A percentile compares a stretch with the other conserved stretches of the same genome.
These are phyloP conservation scores for Dactylis glomerata DNA, from an alignment of 176 grass and related monocot species.

Conservation along the genomic window DNA sequence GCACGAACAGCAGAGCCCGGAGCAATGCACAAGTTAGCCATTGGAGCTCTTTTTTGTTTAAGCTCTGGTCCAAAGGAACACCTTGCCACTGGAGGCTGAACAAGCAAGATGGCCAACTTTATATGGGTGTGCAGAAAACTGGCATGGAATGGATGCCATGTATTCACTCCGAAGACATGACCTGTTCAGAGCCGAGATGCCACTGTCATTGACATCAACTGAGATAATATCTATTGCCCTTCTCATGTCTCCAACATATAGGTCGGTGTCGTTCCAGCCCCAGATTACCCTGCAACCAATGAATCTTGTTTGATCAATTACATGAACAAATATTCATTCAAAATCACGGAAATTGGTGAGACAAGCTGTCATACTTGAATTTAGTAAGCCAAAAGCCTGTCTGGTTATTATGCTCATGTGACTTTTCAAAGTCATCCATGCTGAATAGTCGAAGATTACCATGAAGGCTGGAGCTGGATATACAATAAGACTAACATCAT, in stretches of 20 bases:
- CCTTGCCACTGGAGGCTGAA: slow-evolving; percentile 40
- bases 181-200: background rate
- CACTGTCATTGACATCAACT: background rate
- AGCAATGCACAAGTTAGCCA: background rate
- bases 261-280: slow-evolving; percentile 53
- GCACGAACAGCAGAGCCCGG: background rate
- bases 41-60: background rate
- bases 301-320: background rate
- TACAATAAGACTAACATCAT: slow-evolving; percentile 6
- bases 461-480: slow-evolving; percentile 42
- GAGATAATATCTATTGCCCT: slow-evolving; percentile 52
- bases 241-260: slow-evolving; percentile 47
- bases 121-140: slow-evolving; percentile 42
- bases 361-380: slow-evolving; percentile 44
- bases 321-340: background rate
- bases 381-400: slow-evolving; percentile 38
- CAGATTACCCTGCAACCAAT: slow-evolving; percentile 56
- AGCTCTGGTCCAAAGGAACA: slow-evolving; percentile 47
- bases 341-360: background rate
- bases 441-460: slow-evolving; percentile 42
- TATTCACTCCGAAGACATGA: slow-evolving; percentile 34
- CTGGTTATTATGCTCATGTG: slow-evolving; percentile 28
- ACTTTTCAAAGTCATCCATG: slow-evolving; percentile 33
- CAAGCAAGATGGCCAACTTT: slow-evolving; percentile 45
- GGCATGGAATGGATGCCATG: slow-evolving; percentile 41